Conservation (phyloP, 2,329 filamentous ascomycete species). For the Moelleriella libera region DNA sequence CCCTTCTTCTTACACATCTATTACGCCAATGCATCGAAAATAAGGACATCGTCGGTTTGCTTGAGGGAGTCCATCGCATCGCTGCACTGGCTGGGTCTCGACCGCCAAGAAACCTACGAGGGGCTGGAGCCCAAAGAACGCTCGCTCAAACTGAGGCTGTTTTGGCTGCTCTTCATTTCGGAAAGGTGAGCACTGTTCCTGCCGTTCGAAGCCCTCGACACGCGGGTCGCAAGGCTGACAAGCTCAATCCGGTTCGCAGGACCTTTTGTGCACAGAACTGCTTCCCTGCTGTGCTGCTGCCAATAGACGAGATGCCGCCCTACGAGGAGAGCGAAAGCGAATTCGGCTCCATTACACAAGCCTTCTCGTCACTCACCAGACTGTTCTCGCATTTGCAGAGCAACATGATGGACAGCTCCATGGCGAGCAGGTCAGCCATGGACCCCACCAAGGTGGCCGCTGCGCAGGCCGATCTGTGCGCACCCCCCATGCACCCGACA, state of each 20-base stretch:
- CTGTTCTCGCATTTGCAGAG: constrained; percentile 11
- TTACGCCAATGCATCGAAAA: constrained; percentile 13
- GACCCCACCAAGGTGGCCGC: constrained; percentile 10
- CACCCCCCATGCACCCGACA: constrained; percentile 6
- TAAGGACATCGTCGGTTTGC: constrained; percentile 11
- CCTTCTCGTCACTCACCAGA: constrained; percentile 9
- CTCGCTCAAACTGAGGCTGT: constrained; percentile 9
- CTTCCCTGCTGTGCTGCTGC: constrained; percentile 9
- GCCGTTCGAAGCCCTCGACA: background rate
- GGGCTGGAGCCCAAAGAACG: constrained; percentile 6
- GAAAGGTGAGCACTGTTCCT: constrained; percentile 3
- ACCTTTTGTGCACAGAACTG: constrained; percentile 10
- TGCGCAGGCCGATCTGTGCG: constrained; percentile 7
- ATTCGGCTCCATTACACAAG: constrained; percentile 5
- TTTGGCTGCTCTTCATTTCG: constrained; percentile 13
- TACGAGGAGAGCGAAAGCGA: constrained; percentile 5
- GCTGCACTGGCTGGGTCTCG: constrained; percentile 10
- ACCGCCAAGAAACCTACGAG: constrained; percentile 8
- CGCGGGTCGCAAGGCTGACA: background rate
- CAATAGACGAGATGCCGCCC: constrained; percentile 10
- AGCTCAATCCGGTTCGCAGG: background rate
- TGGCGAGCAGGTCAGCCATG: constrained; percentile 5
- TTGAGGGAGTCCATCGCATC: constrained; percentile 11
- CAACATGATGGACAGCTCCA: constrained; percentile 8
- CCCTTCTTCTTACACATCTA: constrained; percentile 15